These are phyloP conservation scores for Pleurotus salmoneostramineus DNA, from an alignment of 768 basidiomycete species.

Conservation along the genomic window DNA sequence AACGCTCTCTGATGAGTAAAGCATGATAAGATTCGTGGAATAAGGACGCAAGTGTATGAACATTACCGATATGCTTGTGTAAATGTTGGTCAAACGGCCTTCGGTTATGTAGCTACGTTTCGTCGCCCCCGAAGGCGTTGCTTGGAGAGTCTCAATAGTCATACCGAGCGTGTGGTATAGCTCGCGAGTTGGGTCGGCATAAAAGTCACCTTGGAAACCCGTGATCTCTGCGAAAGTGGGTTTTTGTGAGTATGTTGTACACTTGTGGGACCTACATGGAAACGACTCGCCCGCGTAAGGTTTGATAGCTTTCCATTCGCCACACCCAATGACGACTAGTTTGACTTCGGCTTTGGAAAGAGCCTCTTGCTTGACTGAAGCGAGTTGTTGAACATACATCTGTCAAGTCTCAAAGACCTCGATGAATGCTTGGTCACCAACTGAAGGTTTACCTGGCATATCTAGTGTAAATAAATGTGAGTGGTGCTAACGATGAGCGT, in stretches of 20 bases:
- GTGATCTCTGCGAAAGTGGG: conserved; percentile 33
- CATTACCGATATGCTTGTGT: conserved; percentile 42
- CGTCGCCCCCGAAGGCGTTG: conserved; percentile 39
- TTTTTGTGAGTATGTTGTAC: background rate
- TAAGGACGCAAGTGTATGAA: background rate
- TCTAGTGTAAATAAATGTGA: conserved; percentile 17
- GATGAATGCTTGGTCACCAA: background rate
- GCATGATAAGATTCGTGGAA: background rate
- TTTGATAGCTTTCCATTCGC: conserved; percentile 48
- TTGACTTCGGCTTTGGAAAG: conserved; percentile 34
- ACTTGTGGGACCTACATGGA: no score
- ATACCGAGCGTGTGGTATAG: conserved; percentile 63
- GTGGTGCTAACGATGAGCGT: background rate
- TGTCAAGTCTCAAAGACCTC: conserved; percentile 14
- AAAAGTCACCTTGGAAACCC: conserved; percentile 44
- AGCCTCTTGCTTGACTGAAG: conserved; percentile 32
- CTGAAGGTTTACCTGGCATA: conserved; percentile 34
- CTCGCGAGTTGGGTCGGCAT: conserved; percentile 58
- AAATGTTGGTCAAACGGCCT: conserved; percentile 22
- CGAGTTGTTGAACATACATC: conserved; percentile 47
- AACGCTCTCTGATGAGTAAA: background rate
- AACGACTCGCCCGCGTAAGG: conserved; percentile 43
- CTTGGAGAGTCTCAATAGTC: conserved; percentile 41
- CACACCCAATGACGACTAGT: conserved; percentile 58
- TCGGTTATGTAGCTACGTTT: conserved; percentile 42